Evolutionary conservation across 805 yeast species (phyloP), one percentile per base, ranked within the genome.

Genomic region (Lipomyces yamanashiensis): DNA sequence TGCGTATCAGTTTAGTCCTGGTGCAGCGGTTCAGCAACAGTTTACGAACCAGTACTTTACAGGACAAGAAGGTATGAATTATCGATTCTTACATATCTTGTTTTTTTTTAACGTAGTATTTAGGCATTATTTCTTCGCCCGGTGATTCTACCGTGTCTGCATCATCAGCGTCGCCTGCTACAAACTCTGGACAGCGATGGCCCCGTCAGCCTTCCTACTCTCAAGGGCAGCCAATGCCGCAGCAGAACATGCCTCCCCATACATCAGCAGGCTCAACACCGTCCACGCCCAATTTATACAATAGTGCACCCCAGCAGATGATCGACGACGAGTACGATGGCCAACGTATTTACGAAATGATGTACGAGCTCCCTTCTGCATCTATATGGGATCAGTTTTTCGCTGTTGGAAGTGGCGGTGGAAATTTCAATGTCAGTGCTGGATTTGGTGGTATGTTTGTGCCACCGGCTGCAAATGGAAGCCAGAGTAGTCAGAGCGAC

Each of bases 351-450:
- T 74, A 72, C 54, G 76, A 74, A 53, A 70, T 74, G 69, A 75
- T 74, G 65, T 64, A 64, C 51, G 76, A 72, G 45, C 65, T 74
- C 15, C 76, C 77, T n/a, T 67, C 74, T 51, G 68, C 73, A 10
- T 69, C 72, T 8, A 74, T 74, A 40, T 74, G 77, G 77, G 75
- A 73, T 50, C 77, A 74, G 62, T 74, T 72, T 54, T 72, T 72
- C 57, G 73, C 74, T n/a, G 70, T 65, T 33, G 58, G 54, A 17
- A 61, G 56, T 9, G 61, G 58, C n/a, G 48, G 36, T 34, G 57
- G 51, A 8, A 54, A 50, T 50, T 64, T 61, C 19, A 56, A 40
- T 10, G 61, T 61, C n/a, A 59, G 60, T 1, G 53, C 61, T 12
- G 64, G 64, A 13, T 58, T 63, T n/a, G 64, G 59, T 10, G 64